Base-by-base conservation (phyloP, 2,329 filamentous ascomycete genomes). In the Xylaria sp. region DNA sequence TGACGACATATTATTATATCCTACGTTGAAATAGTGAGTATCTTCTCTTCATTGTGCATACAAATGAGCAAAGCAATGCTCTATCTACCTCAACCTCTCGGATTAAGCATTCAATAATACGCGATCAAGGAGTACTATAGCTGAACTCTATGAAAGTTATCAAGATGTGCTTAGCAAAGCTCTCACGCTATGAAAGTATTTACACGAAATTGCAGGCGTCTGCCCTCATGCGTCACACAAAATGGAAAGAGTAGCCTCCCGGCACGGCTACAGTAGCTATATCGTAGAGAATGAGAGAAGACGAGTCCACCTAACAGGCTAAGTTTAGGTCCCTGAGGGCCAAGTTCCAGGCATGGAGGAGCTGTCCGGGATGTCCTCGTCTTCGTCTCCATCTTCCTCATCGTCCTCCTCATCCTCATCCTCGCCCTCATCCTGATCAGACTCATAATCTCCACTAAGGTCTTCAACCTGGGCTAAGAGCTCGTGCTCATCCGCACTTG, bases 391-490 rank as follows among this genome's bases (percentile, higher is more conserved):
- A n/a, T 47, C n/a, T 21, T 16, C 47, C 4, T 29, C 13, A 4
- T 25, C 47, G 3, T 60, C 60, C 2, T 55, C 54, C 8, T 10
- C 37, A 16, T 42, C 29, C 1, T 65, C 55, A 3, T 50, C 60
- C 3, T 47, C 63, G 3, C 63, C 69, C 3, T 12, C 44, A 3
- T 65, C 48, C 27, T 57, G 23, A 5, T 32, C n/a, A 3, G 47
- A 47, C 32, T 60, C 63, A 23, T 50, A 58, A 10, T 66, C 64
- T 10, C 58, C 68, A 27, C 57, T 60, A 5, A 55, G 37, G 9
- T 50, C 63, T 13, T 69, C 63, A 25, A 64, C 53, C 21, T 63
- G 61, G 23, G 54, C 40, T 5, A 64, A 21, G 18, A 71, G 10
- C 29, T 62, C 55, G 18, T 27, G 18, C 27, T 35, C 63, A 12